Evolutionary conservation across 2,329 filamentous ascomycete species (phyloP).

Genomic region (Corynespora cassiicola): DNA sequence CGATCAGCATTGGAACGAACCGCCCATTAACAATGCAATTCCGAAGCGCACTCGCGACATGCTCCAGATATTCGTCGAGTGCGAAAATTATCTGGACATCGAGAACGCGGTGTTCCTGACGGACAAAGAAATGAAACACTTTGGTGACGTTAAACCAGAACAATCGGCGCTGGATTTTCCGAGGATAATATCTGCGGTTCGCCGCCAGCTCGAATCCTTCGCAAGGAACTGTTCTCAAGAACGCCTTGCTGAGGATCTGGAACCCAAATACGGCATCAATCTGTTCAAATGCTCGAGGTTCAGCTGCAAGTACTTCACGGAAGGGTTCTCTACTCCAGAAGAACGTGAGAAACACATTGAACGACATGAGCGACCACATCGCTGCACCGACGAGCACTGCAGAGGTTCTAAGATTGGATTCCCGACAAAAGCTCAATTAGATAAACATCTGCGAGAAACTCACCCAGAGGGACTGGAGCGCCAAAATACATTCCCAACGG

Average conservation of each 20-base stretch:
- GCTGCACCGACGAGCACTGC: slow-evolving; percentile 16
- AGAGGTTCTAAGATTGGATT: slow-evolving; percentile 16
- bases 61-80: slow-evolving; percentile 9
- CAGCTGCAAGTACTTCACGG: slow-evolving; percentile 19
- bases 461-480: slow-evolving; percentile 6
- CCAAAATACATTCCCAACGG: slow-evolving; percentile 10
- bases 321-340: slow-evolving; percentile 11
- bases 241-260: not conserved
- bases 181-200: slow-evolving; percentile 5
- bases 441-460: slow-evolving; percentile 11
- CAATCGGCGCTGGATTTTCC: slow-evolving; percentile 10
- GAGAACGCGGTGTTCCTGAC: slow-evolving; percentile 8
- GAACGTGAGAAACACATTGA: slow-evolving; percentile 20
- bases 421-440: slow-evolving; percentile 8
- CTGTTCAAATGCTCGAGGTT: slow-evolving; percentile 19
- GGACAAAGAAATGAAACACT: slow-evolving; percentile 11
- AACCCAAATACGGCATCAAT: slow-evolving; percentile 12
- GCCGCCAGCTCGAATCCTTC: slow-evolving; percentile 5
- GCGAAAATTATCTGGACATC: slow-evolving; percentile 6
- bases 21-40: slow-evolving; percentile 2
- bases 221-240: no score
- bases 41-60: slow-evolving; percentile 12
- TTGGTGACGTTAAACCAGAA: slow-evolving; percentile 7
- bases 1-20: slow-evolving; percentile 14
- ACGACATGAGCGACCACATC: slow-evolving; percentile 18